Conservation (phyloP, 495 filamentous ascomycete species). For the Tuber calosporum region DNA sequence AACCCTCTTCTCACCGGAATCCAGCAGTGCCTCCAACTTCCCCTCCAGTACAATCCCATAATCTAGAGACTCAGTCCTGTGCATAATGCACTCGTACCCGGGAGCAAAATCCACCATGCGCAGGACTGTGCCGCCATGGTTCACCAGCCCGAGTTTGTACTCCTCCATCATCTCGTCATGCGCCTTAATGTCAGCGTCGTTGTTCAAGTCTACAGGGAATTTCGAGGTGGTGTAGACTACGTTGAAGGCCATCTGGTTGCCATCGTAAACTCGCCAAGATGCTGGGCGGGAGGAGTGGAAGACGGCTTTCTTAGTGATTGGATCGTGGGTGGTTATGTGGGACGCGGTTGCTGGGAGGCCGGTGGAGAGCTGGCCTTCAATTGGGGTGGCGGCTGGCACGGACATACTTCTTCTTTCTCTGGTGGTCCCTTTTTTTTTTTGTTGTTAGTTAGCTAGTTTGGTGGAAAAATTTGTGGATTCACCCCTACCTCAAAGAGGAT, state of each 20-base stretch:
- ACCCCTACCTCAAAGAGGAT: background rate
- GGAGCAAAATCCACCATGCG: slow-evolving; percentile 59
- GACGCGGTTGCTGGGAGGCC: background rate
- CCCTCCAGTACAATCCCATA: slow-evolving; percentile 75
- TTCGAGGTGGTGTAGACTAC: background rate
- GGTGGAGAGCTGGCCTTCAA: background rate
- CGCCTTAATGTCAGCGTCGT: background rate
- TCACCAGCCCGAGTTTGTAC: slow-evolving; percentile 41
- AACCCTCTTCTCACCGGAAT: slow-evolving; percentile 51
- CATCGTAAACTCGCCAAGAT: background rate
- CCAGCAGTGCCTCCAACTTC: slow-evolving; percentile 56
- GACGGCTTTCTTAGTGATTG: background rate
- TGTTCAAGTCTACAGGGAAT: background rate
- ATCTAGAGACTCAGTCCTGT: slow-evolving; percentile 65
- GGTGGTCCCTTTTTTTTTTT: background rate
- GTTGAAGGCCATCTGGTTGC: background rate
- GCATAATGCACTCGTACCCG: slow-evolving; percentile 53
- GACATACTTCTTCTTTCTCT: background rate
- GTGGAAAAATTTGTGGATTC: background rate
- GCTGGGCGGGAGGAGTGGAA: slow-evolving; percentile 1
- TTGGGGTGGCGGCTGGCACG: background rate
- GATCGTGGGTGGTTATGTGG: background rate
- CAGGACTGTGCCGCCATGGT: slow-evolving; percentile 50
- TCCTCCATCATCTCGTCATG: background rate
- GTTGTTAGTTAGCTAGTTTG: background rate